Base-by-base conservation (phyloP, 169 alveolate species). In the Ichthyophthirius multifiliis region DNA sequence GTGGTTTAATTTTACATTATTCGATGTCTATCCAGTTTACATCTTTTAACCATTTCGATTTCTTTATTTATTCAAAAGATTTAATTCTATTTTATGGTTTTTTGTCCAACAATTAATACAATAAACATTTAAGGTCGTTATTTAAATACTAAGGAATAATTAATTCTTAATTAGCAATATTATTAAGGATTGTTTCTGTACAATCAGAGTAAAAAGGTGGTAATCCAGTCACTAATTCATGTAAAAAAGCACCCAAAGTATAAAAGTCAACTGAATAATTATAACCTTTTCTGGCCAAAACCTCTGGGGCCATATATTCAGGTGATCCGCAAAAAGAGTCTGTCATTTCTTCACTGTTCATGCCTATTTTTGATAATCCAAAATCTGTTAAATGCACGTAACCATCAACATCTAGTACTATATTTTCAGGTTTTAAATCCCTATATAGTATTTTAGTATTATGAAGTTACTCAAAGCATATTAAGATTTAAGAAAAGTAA, bases 381-480 rank as follows among this genome's bases (percentile, higher is more conserved):
- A 92, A 92, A 82, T 92, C 96, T 32, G 96, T 88, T 20, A 89
- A n/a, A n/a, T n/a, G n/a, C n/a, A n/a, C n/a, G n/a, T n/a, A n/a
- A n/a, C n/a, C n/a, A n/a, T n/a, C n/a, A n/a, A n/a, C n/a, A n/a
- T n/a, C n/a, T n/a, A n/a, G n/a, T n/a, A n/a, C n/a, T n/a, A n/a
- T n/a, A n/a, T 45, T 45, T 45, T 45, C 63, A 6, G 63, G 63
- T 13, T 45, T 45, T 13, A 45, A 45, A 45, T 45, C 63, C 18
- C 63, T 45, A 13, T 45, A 45, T 13, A 45, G n/a, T n/a, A 45
- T 45, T 45, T 45, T 45, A n/a, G 4, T 5, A n/a, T 45, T 13
- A 13, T 45, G 63, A 18, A 45, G 18, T 45, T 45, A n/a, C 18
- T 45, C 63, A 13, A 45, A 45, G 18, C 63, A 45, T 5, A 5